Conservation (phyloP, 2,329 filamentous ascomycete species). For the Fusarium chaquense region DNA sequence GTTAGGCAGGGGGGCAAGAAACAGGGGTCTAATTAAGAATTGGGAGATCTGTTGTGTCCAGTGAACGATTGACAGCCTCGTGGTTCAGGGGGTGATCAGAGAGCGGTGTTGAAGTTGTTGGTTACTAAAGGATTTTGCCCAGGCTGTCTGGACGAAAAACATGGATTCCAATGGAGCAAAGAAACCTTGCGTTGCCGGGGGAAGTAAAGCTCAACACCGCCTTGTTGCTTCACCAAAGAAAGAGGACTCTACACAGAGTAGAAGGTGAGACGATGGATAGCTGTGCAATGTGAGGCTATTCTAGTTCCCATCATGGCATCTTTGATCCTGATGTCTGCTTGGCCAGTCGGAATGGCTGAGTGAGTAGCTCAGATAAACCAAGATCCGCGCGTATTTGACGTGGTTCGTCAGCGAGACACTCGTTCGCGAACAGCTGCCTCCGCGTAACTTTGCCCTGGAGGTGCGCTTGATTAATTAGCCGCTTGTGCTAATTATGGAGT, state of each 20-base stretch:
- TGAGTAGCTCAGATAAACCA: constrained; percentile 25
- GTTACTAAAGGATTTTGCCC: background rate
- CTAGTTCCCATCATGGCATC: constrained; percentile 8
- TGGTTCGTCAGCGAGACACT: constrained; percentile 25
- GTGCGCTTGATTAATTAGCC: constrained; percentile 39
- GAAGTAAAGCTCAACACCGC: constrained; percentile 24
- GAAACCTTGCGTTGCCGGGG: background rate
- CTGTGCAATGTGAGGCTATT: constrained; percentile 28
- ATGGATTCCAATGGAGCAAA: background rate
- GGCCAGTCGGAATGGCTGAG: constrained; percentile 42
- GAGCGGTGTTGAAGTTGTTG: constrained; percentile 23
- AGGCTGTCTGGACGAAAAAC: background rate
- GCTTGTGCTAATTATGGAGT: constrained; percentile 41
- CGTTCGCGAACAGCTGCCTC: constrained; percentile 24
- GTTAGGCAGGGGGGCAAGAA: constrained; percentile 25
- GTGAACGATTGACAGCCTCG: constrained; percentile 22
- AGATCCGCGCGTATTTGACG: constrained; percentile 35
- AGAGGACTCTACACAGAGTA: constrained; percentile 3
- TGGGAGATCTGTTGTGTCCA: constrained; percentile 37
- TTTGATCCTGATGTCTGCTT: constrained; percentile 31
- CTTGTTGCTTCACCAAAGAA: constrained; percentile 22
- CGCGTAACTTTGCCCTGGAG: constrained; percentile 30
- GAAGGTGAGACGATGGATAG: constrained; percentile 25
- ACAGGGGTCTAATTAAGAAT: constrained; percentile 37
- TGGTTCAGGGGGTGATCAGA: constrained; percentile 24